Percentiles rank a stretch among this genome's conserved stretches.
phyloP scores from a whole-genome alignment of 208 protist genomes.

The Endotrypanum monterogeii region DNA sequence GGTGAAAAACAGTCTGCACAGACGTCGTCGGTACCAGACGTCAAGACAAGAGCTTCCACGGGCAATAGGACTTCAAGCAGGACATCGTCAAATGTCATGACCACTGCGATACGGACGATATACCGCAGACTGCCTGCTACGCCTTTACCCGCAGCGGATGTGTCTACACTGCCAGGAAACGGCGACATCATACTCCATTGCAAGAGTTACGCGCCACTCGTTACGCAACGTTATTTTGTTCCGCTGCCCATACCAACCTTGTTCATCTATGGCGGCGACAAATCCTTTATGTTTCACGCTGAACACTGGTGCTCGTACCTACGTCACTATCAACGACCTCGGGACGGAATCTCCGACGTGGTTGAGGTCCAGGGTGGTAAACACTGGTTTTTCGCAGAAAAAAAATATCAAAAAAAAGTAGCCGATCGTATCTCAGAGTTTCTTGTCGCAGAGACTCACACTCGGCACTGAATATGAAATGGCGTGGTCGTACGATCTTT shows the following conservation, averaged over 20 bases:
- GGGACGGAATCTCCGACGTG: slow-evolving; percentile 71
- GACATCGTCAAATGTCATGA: slow-evolving; percentile 33
- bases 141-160: slow-evolving; percentile 24
- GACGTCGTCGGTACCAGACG: neutral
- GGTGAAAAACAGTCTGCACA: slow-evolving; percentile 11
- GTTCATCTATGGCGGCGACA: slow-evolving; percentile 72
- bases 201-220: slow-evolving; percentile 37
- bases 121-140: slow-evolving; percentile 28
- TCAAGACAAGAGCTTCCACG: neutral
- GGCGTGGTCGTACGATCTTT: neutral
- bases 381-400: slow-evolving; percentile 84
- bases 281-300: slow-evolving; percentile 57
- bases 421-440: slow-evolving; percentile 51
- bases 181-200: slow-evolving; percentile 18
- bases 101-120: slow-evolving; percentile 31
- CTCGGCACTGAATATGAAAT: neutral
- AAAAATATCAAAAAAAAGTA: slow-evolving; percentile 49
- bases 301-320: slow-evolving; percentile 69
- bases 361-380: slow-evolving; percentile 63
- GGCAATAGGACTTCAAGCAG: neutral
- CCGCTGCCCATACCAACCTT: slow-evolving; percentile 60
- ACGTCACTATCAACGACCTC: slow-evolving; percentile 38
- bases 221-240: slow-evolving; percentile 59
- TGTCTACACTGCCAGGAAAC: slow-evolving; percentile 22
- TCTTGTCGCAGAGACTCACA: slow-evolving; percentile 27